Percentiles rank a stretch among this genome's conserved stretches.
These are phyloP conservation scores for Plasmodium sp. DNA, from an alignment of 169 alveolate genomes.

Conservation along the genomic window DNA sequence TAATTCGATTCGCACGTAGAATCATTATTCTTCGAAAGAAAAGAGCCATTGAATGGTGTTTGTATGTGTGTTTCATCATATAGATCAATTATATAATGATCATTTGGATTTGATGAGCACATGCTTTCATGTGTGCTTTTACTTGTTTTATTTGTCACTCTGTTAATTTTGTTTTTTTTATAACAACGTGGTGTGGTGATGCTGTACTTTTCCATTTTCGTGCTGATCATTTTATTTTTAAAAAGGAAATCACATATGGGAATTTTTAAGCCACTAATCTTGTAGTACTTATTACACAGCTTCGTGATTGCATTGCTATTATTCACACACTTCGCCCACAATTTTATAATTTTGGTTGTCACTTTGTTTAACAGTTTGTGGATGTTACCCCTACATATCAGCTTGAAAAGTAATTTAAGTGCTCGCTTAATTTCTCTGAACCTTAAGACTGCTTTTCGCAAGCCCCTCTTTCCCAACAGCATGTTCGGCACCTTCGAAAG, in stretches of 20 bases:
- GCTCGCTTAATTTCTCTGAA: constrained; percentile 3
- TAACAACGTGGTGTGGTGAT: not conserved
- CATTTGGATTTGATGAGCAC: constrained; percentile 13
- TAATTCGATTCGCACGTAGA: constrained; percentile 21
- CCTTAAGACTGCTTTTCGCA: not conserved
- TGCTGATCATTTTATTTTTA: constrained; percentile 24
- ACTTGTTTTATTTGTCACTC: constrained; percentile 1
- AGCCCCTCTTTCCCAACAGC: constrained; percentile 22
- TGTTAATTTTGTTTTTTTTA: not conserved
- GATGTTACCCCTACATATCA: constrained; percentile 3
- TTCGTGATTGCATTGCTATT: constrained; percentile 6
- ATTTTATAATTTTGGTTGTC: constrained; percentile 12
- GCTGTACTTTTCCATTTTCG: not conserved
- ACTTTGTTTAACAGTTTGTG: constrained; percentile 7
- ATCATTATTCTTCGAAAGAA: constrained; percentile 1
- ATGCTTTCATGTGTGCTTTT: not conserved
- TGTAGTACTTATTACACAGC: constrained; percentile 22
- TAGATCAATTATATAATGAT: constrained; percentile 49
- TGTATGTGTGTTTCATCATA: constrained; percentile 55
- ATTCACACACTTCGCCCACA: constrained; percentile 31
- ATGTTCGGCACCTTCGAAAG: constrained; percentile 13
- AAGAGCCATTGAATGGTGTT: constrained; percentile 3
- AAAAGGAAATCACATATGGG: constrained; percentile 13
- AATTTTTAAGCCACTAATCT: not conserved
- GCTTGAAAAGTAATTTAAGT: constrained; percentile 10